Conservation (phyloP, 768 basidiomycete species). For the Sporobolomyces phaffii region DNA sequence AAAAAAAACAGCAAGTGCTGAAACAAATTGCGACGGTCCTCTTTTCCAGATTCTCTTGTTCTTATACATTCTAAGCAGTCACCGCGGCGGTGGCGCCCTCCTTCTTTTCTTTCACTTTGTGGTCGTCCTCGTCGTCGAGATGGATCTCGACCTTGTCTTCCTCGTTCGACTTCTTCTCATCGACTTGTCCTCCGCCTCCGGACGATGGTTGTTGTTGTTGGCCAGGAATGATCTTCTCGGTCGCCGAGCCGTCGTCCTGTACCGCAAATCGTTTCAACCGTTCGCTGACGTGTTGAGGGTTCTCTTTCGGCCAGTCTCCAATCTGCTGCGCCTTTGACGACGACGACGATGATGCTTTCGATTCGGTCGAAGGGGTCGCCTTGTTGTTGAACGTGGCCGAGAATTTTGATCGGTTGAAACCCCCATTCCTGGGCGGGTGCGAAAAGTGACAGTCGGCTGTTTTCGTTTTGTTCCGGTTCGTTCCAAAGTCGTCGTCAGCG, state of each 20-base stretch:
- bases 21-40: too few relatives aligned
- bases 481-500: background rate
- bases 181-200: background rate
- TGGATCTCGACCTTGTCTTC: conserved; percentile 10
- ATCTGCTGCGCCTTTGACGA: background rate
- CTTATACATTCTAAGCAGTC: too few relatives aligned
- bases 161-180: background rate
- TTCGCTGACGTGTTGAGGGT: conserved; percentile 29
- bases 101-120: conserved; percentile 8
- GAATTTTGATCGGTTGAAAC: conserved; percentile 18
- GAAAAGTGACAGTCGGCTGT: conserved; percentile 73
- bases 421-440: conserved; percentile 59
- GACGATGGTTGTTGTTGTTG: background rate
- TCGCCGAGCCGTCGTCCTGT: background rate
- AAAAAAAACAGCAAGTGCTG: too few relatives aligned
- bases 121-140: background rate
- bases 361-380: background rate
- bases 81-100: background rate
- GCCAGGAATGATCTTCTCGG: conserved; percentile 35
- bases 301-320: conserved; percentile 32
- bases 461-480: too few relatives aligned
- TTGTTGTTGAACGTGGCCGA: conserved; percentile 30
- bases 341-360: background rate
- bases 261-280: conserved; percentile 32
- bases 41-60: too few relatives aligned